Evolutionary conservation across 352 stramenopile genomes (phyloP), one percentile per base, ranked within the genome.

Genomic region (Pilasporangium apinafurcum): DNA sequence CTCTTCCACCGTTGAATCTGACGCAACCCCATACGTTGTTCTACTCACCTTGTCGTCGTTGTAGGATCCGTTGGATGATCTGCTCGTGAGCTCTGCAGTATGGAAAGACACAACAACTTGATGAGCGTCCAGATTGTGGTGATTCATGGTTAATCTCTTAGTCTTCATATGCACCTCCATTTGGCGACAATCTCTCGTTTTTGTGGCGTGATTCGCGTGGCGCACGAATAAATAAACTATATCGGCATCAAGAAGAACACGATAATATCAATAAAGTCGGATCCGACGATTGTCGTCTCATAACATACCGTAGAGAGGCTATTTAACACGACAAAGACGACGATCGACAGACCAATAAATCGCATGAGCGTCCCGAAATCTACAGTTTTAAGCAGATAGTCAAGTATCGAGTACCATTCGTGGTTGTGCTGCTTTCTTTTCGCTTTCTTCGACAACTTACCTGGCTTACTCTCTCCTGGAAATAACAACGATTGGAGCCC

Each of bases 161-260:
- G 6, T 22, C 27, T 8, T 17, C 24, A 27, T 9, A 41, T 39
- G 32, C 29, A 72, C 65, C 56, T 64, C 65, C 65, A 73, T 28
- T 68, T 47, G 14, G 30, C 33, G 43, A 73, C 62, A n/a, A 68
- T 50, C 2, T 58, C 56, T 26, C 53, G 50, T 36, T 52, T 62
- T 31, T 73, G 65, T 13, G 59, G 58, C 12, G 48, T 37, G 26
- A 77, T 73, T 31, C 64, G 68, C 41, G 58, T 65, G 3, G 59
- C 56, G 2, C 59, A 62, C 17, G 39, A 35, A 37, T 70, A 60
- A 5, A 56, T 70, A 34, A 77, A 77, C 65, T 77, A n/a, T n/a
- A n/a, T n/a, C n/a, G n/a, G 31, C 18, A 35, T 40, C 10, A 39
- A 48, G 9, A 13, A 56, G 21, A 17, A 31, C 20, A 35, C 13